Evolutionary conservation across 345 rosid genomes (phyloP).

Genomic region (Reutealis trisperma): DNA sequence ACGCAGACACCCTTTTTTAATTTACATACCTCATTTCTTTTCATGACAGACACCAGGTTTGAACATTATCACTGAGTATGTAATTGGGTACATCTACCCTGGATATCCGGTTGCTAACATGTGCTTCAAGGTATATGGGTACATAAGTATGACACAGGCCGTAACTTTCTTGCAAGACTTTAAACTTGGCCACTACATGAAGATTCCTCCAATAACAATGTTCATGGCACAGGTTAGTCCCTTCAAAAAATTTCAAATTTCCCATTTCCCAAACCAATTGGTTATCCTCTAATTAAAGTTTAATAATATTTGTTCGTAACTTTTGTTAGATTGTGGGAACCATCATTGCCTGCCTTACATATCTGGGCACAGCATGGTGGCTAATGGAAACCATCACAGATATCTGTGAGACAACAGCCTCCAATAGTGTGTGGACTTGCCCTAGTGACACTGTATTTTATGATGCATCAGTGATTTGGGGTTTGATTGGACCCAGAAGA

Average conservation of each 20-base stretch:
- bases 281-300: not conserved
- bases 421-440: slow-evolving; percentile 85
- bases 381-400: slow-evolving; percentile 84
- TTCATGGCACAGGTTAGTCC: slow-evolving; percentile 87
- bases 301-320: not conserved
- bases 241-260: too few species aligned
- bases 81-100: slow-evolving; percentile 93
- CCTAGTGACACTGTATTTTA: slow-evolving; percentile 85
- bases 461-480: slow-evolving; percentile 97
- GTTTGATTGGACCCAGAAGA: slow-evolving; percentile 83
- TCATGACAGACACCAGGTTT: slow-evolving; percentile 74
- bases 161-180: slow-evolving; percentile 88
- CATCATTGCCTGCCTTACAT: slow-evolving; percentile 72
- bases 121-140: slow-evolving; percentile 98
- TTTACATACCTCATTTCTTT: not conserved
- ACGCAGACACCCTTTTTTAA: not conserved
- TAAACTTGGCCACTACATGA: slow-evolving; percentile 98
- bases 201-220: slow-evolving; percentile 95
- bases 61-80: slow-evolving; percentile 86
- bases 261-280: not conserved
- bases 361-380: slow-evolving; percentile 96
- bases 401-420: slow-evolving; percentile 65
- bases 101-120: slow-evolving; percentile 96
- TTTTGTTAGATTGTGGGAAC: slow-evolving; percentile 75
- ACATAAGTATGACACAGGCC: slow-evolving; percentile 94